phyloP scores from a whole-genome alignment of 1,284 basidiomycete species.

The Naganishia cerealis region DNA sequence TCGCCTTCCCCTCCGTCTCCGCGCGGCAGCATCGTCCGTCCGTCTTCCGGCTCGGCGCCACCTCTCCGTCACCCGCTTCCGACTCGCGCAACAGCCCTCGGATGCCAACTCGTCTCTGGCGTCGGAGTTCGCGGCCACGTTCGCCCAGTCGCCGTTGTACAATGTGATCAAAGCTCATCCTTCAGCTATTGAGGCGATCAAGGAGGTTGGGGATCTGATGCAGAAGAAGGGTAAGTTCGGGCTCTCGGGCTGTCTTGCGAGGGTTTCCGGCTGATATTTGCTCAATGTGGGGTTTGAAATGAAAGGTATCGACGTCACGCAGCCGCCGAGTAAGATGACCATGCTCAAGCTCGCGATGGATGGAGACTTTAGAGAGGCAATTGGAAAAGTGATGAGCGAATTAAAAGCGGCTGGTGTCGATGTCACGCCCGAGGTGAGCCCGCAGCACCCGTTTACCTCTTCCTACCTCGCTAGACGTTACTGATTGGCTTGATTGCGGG shows the following conservation, averaged over 20 bases:
- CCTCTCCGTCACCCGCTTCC: too few relatives aligned
- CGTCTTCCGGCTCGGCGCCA: too few relatives aligned
- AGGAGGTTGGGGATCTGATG: constrained; percentile 22
- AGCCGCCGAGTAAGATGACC: constrained; percentile 28
- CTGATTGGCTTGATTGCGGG: background rate
- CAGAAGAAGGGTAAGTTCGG: constrained; percentile 27
- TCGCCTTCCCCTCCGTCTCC: too few relatives aligned
- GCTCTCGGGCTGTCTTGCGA: background rate
- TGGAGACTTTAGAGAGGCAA: constrained; percentile 25
- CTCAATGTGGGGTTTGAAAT: background rate
- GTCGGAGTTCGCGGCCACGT: constrained; percentile 15
- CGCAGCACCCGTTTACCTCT: background rate
- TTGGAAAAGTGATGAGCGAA: constrained; percentile 28
- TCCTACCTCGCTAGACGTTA: background rate
- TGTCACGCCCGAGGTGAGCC: constrained; percentile 27
- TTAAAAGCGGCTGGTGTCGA: constrained; percentile 29
- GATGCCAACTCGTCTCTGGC: background rate
- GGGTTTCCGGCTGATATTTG: background rate
- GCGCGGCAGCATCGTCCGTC: too few relatives aligned
- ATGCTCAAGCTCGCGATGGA: constrained; percentile 29
- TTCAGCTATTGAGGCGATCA: constrained; percentile 23
- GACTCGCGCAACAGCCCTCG: background rate
- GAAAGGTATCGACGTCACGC: constrained; percentile 27
- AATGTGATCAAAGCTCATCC: constrained; percentile 22
- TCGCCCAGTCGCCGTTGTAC: constrained; percentile 23